Conservation (phyloP, 129 eudicot genomes). For the Chrysanthemum makinoi region DNA sequence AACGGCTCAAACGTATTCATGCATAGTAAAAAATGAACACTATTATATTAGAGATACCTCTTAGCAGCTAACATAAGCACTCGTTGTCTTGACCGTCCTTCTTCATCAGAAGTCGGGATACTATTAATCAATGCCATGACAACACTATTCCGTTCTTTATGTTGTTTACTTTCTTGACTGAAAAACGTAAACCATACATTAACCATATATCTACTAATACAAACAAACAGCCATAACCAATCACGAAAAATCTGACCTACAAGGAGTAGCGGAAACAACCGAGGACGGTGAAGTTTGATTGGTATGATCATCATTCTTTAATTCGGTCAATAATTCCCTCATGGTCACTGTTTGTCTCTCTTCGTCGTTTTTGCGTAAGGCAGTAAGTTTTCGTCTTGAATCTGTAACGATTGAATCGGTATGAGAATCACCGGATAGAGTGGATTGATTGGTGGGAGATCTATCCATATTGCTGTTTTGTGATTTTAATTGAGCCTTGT, state of each 20-base stretch:
- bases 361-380: conserved; percentile 36
- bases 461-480: conserved; percentile 28
- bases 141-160: conserved; percentile 54
- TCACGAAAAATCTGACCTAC: conserved; percentile 40
- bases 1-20: neutral
- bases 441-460: neutral
- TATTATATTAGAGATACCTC: conserved; percentile 43
- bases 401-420: conserved; percentile 20
- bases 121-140: conserved; percentile 79
- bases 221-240: neutral
- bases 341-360: conserved; percentile 62
- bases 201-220: neutral
- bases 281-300: conserved; percentile 32
- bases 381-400: conserved; percentile 25
- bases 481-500: conserved; percentile 28
- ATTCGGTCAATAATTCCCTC: conserved; percentile 70
- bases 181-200: conserved; percentile 3
- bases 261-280: conserved; percentile 32
- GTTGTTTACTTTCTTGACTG: conserved; percentile 61
- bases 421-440: conserved; percentile 16
- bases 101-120: conserved; percentile 73
- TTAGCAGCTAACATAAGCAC: conserved; percentile 87
- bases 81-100: conserved; percentile 84
- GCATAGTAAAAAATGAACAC: too few relatives aligned
- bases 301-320: conserved; percentile 46